These are phyloP conservation scores for Debaryomyces psychrophilus DNA, from an alignment of 1,139 yeast species.

Conservation along the genomic window DNA sequence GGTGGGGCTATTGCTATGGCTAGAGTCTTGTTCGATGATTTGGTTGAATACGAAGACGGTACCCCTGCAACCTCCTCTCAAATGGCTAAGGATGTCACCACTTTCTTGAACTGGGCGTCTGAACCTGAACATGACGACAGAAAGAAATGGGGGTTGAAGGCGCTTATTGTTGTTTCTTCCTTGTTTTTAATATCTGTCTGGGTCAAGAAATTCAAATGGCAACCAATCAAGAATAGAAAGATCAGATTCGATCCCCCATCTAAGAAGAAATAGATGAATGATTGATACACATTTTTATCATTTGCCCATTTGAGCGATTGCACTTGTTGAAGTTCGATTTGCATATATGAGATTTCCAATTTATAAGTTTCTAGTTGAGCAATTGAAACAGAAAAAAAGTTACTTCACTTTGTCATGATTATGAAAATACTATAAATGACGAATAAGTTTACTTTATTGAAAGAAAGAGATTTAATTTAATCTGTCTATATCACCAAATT, in stretches of 20 bases:
- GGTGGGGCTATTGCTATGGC: conserved; percentile 99
- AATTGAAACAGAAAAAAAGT: conserved; percentile 10
- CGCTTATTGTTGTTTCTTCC: conserved; percentile 75
- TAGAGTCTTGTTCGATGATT: conserved; percentile 93
- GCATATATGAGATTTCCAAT: conserved; percentile 3
- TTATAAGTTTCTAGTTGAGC: conserved; percentile 1
- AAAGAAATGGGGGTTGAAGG: conserved; percentile 96
- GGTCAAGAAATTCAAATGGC: conserved; percentile 99
- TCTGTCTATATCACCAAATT: conserved; percentile 7
- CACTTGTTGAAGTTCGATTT: conserved; percentile 6
- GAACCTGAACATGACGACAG: conserved; percentile 99
- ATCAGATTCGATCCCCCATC: conserved; percentile 90
- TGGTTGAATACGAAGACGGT: conserved; percentile 98
- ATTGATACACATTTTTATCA: conserved; percentile 4
- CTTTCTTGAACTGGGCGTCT: conserved; percentile 97
- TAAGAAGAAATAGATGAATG: conserved; percentile 37
- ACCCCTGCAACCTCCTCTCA: conserved; percentile 98
- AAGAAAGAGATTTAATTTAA: conserved; percentile 1
- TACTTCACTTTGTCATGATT: conserved; percentile 15
- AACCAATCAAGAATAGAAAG: conserved; percentile 94
- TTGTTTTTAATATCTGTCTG: conserved; percentile 83
- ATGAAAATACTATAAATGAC: conserved; percentile 11
- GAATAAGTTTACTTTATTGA: neutral
- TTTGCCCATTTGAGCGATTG: conserved; percentile 2
- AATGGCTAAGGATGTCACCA: conserved; percentile 98